Evolutionary conservation across 768 basidiomycete genomes (phyloP), one percentile per base, ranked within the genome.

Genomic region (Podaxis carcinomalis): DNA sequence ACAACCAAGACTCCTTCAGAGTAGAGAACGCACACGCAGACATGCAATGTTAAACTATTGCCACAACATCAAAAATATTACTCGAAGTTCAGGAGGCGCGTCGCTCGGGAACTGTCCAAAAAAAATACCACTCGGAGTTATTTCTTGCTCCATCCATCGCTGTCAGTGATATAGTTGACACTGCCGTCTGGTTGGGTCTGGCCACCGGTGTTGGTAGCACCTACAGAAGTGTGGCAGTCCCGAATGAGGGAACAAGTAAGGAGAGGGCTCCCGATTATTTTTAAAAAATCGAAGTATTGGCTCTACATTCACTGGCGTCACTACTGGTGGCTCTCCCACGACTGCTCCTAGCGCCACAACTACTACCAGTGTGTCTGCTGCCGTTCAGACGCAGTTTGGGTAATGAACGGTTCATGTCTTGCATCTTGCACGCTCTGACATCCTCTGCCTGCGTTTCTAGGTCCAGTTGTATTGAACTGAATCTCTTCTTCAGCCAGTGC

Each of bases 201-300:
- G 5, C 79, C 79, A 21, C 78, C 79, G 21, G 53, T 62, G 65
- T 80, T 80, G 61, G 67, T 70, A 37, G 78, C 78, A 59, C 74
- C 72, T n/a, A 68, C 66, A 25, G 70, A 66, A 44, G 58, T 65
- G 60, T 79, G 78, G 68, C 79, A 80, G 21, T 36, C 16, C 27
- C 64, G 68, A 68, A 78, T 79, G 47, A 80, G 67, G 14, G 78
- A 72, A 68, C 79, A 80, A 11, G 78, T 79, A 19, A 80, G 66
- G 55, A 74, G 71, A 25, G 76, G 70, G 70, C 78, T 79, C 59
- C 78, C 78, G n/a, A n/a, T n/a, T n/a, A n/a, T n/a, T n/a, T n/a
- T n/a, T n/a, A n/a, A n/a, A n/a, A n/a, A n/a, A n/a, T n/a, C n/a
- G n/a, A n/a, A n/a, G n/a, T n/a, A 79, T 81, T 65, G 78, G 77